Evolutionary conservation across 2,329 filamentous ascomycete genomes (phyloP), one percentile per base, ranked within the genome.

Genomic region (Penicillium janthinellum): DNA sequence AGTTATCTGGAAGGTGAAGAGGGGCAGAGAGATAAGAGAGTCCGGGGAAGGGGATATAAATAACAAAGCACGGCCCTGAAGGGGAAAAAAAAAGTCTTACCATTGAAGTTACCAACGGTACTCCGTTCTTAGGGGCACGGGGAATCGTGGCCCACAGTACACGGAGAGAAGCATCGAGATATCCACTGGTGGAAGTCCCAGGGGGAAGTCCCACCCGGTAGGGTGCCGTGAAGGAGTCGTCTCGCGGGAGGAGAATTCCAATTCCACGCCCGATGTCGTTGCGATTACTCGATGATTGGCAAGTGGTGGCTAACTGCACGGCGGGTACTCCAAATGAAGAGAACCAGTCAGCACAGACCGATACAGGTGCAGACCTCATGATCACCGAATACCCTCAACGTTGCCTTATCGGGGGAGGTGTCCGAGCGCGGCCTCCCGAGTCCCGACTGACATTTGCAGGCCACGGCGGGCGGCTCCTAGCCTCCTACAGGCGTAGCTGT

Each of bases 321-420:
- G 53, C 53, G 34, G 53, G 53, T 31, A 54, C 42, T 25, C 22
- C 20, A 22, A 28, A 28, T 15, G 14, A 45, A 10, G 56, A 53
- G 51, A 31, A 31, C 61, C 60, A 56, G 51, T 59, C 52, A 60
- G 37, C 20, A 38, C 31, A 15, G 49, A 51, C 49, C n/a, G 47
- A 20, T 42, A 31, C 41, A 15, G 25, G 25, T 7, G 53, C 41
- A 47, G 51, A 31, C 28, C 39, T 41, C 51, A 56, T 51, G 49
- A 56, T 48, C 56, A 38, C 42, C 49, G 57, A 60, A 71, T 70
- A 65, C 64, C 68, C 57, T 70, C 69, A 70, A 48, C 54, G 42
- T 67, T 66, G 31, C 70, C 64, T 51, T 51, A 64, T 68, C 48
- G 52, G 60, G 68, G 44, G 45, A 38, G 31, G 38, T 17, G 45